Evolutionary conservation across 768 basidiomycete species (phyloP), one percentile per base, ranked within the genome.

Genomic region (Calocybe cyanea): DNA sequence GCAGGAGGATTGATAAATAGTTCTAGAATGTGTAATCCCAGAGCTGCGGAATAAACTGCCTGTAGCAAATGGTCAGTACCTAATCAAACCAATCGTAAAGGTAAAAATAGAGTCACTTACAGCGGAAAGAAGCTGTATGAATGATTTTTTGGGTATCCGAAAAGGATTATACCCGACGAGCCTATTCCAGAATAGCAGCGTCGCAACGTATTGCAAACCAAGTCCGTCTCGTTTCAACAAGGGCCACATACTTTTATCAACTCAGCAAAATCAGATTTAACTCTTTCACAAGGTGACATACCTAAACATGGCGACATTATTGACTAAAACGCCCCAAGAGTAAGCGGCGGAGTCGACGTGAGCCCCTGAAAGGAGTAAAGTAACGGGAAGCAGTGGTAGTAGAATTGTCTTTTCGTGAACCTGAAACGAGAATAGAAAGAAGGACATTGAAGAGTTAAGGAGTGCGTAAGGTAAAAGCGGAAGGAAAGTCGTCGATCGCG

Each of bases 361-460:
- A 0, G 76, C 71, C 37, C 68, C 74, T 4, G 71, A 84, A 43
- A 94, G 71, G 13, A 94, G 71, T 14, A 97, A 71, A 0, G 85
- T 89, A 21, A 93, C 69, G 0, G 94, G 94, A 52, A 97, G 63
- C 17, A 98, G 71, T 2, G 93, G 92, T 1, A 97, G 59, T 14
- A 96, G 61, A 32, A 97, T 88, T 2, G 86, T 85, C 71, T 96
- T 97, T 64, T 97, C 94, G 63, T 96, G 94, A 31, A 94, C 93
- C 58, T 96, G 93, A 65, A 95, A 95, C 5, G 92, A 93, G 70
- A 95, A 94, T 24, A 97, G 71, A 69, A 95, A 97, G 75, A 97
- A 96, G 7, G 92, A 87, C 72, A 97, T 77, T 0, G 89, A 87
- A 1, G 81, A 83, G 6, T 80, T 83, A 49, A 92, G 76, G 20